These are phyloP conservation scores for Lachancea mirantina DNA, from an alignment of 805 yeast species.

Conservation along the genomic window DNA sequence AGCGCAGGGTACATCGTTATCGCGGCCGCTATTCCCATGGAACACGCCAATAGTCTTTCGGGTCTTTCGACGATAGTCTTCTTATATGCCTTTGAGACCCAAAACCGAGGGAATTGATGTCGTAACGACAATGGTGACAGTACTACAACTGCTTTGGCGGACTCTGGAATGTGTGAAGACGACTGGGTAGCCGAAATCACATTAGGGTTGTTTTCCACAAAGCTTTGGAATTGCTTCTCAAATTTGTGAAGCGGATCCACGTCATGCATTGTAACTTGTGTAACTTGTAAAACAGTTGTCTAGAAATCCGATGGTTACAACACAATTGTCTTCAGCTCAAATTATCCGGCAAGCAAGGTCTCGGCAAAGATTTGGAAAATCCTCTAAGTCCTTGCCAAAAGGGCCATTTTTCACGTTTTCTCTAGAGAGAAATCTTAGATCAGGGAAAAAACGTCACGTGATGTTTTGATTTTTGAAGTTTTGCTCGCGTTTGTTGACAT, in stretches of 20 bases:
- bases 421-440: no score
- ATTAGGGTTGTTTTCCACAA: slow-evolving; percentile 33
- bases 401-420: no score
- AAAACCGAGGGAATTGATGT: slow-evolving; percentile 66
- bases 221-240: slow-evolving; percentile 38
- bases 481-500: no score
- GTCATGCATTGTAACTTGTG: no score
- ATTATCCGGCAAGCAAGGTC: no score
- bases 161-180: slow-evolving; percentile 30
- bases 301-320: no score
- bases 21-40: slow-evolving; percentile 76
- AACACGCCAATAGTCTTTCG: slow-evolving; percentile 65
- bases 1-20: slow-evolving; percentile 57
- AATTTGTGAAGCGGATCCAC: slow-evolving; percentile 34
- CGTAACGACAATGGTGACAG: slow-evolving; percentile 63
- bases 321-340: no score
- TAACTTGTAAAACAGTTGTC: no score
- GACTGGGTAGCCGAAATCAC: slow-evolving; percentile 32
- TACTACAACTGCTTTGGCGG: slow-evolving; percentile 50
- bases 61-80: slow-evolving; percentile 77
- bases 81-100: slow-evolving; percentile 65
- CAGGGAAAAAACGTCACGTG: no score
- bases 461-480: no score
- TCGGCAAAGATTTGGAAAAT: no score
- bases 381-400: no score